phyloP scores from a whole-genome alignment of 2,329 filamentous ascomycete genomes.

The Sporothrix inflata region DNA sequence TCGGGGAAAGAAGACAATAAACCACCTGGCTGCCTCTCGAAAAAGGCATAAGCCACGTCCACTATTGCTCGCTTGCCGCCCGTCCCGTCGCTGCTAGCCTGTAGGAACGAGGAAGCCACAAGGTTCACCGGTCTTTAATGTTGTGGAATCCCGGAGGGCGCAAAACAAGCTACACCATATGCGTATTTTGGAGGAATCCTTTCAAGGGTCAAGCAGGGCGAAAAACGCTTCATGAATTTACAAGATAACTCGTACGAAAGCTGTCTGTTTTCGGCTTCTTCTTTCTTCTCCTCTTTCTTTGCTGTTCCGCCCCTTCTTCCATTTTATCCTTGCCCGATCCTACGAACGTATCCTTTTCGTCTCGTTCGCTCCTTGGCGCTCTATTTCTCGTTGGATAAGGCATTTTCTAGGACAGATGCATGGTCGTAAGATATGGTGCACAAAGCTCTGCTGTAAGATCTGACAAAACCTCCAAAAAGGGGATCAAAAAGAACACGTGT shows the following conservation, averaged over 20 bases:
- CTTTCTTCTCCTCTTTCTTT: neutral
- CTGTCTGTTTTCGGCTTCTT: neutral
- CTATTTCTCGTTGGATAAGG: neutral
- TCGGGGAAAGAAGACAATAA: neutral
- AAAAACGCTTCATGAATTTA: neutral
- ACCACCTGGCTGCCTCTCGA: neutral
- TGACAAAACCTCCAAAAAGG: neutral
- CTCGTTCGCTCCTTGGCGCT: constrained; percentile 7
- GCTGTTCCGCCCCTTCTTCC: neutral
- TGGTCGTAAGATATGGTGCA: constrained; percentile 8
- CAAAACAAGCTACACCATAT: neutral
- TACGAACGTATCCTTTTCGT: neutral
- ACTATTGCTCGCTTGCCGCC: neutral
- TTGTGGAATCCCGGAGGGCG: neutral
- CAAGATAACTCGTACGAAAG: neutral
- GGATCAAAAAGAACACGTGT: neutral
- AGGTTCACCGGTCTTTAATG: neutral
- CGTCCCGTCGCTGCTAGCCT: neutral
- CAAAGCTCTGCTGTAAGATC: constrained; percentile 8
- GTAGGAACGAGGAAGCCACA: neutral
- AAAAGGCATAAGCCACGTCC: neutral
- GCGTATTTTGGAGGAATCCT: neutral
- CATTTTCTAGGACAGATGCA: neutral
- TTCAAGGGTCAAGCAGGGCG: neutral
- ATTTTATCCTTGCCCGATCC: constrained; percentile 3